phyloP scores from a whole-genome alignment of 305 asterid genomes.

The Fraxinus sp. region DNA sequence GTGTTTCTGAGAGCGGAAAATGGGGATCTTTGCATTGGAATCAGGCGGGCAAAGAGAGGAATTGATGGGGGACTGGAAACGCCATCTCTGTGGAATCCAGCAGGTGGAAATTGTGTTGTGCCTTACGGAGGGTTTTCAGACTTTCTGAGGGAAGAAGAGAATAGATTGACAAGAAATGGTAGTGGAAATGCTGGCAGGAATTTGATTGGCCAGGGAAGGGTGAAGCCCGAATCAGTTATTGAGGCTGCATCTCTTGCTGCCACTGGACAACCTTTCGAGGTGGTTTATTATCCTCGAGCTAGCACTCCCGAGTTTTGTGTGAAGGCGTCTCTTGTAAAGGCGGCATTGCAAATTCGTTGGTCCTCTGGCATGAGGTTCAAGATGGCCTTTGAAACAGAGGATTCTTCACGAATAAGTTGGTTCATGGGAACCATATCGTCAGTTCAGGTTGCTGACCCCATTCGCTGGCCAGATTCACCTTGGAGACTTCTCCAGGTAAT shows the following conservation, averaged over 20 bases:
- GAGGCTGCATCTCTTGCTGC: conserved; percentile 49
- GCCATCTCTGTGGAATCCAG: conserved; percentile 43
- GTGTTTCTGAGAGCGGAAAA: conserved; percentile 49
- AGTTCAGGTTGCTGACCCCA: conserved; percentile 40
- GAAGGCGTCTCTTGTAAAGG: conserved; percentile 42
- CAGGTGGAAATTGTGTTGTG: conserved; percentile 35
- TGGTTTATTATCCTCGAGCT: conserved; percentile 49
- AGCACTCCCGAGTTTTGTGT: conserved; percentile 52
- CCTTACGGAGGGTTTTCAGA: conserved; percentile 49
- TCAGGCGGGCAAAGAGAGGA: conserved; percentile 49
- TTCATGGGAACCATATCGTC: conserved; percentile 58
- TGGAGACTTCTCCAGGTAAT: conserved; percentile 57
- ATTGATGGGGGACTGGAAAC: conserved; percentile 40
- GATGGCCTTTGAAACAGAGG: conserved; percentile 57
- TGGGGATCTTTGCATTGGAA: conserved; percentile 54
- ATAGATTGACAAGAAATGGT: conserved; percentile 27
- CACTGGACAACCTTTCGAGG: conserved; percentile 45
- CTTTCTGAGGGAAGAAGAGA: conserved; percentile 41
- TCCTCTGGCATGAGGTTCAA: conserved; percentile 53
- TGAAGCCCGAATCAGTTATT: conserved; percentile 42
- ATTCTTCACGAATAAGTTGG: conserved; percentile 57
- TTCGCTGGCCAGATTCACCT: conserved; percentile 57
- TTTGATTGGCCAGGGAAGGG: conserved; percentile 29
- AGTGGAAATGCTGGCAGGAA: conserved; percentile 24
- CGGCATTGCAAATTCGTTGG: conserved; percentile 46